Evolutionary conservation across 2,329 filamentous ascomycete genomes (phyloP), one percentile per base, ranked within the genome.

Genomic region (Annulohypoxylon truncatum): DNA sequence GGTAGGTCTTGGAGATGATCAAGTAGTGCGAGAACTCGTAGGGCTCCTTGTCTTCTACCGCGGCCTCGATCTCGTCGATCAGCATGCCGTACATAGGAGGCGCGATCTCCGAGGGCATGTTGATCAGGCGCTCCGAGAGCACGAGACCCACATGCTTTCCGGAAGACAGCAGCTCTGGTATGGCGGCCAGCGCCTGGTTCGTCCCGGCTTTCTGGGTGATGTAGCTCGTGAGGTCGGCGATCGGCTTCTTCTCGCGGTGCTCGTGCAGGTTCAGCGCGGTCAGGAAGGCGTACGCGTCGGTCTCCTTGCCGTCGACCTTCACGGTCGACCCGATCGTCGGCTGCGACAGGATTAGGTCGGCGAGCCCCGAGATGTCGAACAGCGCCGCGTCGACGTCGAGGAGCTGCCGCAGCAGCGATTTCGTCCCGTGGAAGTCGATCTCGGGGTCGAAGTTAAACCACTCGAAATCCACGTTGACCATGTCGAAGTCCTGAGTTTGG

Each of bases 21-120:
- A 99, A 84, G 80, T 97, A 99, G 80, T 98, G 94, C 26, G 93
- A 90, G 80, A 99, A 99, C 59, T 90, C 85, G 79, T 97, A 98
- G 0, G 94, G 94, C 80, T 98, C 94, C 76, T 92, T 91, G 77
- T 97, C 94, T 77, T 96, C 90, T 2, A 97, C 83, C 0, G 96
- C 96, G 76, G 91, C 94, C 74, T 91, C 85, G 53, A 99, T 90
- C 84, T 99, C 96, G 76, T 98, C 94, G 51, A 92, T 83, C 53
- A 99, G 87, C 93, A 97, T 97, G 53, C 86, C 89, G 85, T 97
- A 98, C 88, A 98, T 92, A 3, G 96, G 95, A 28, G 96, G 95
- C 12, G 94, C 89, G 68, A 97, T 90, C 79, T 98, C 93, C 13
- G 92, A 85, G n/a, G 96, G 96, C 84, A 97, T 94, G 82, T 99